A percentile compares a stretch with the other conserved stretches of the same genome.
Conservation (phyloP, 331 rosid species). For the Prunus yedoensis region DNA sequence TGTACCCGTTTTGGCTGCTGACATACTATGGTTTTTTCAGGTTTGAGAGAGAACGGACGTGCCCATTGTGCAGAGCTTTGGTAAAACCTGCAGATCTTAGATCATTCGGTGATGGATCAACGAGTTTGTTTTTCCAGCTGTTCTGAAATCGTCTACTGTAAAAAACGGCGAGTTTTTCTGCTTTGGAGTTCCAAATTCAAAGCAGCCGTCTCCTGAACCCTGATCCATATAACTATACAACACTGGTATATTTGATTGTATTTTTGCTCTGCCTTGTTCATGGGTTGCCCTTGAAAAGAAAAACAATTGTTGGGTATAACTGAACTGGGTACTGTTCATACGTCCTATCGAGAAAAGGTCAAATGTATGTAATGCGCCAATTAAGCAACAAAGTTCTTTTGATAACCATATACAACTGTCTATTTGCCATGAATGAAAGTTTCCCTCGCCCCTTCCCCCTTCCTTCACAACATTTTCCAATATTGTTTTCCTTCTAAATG, state of each 20-base stretch:
- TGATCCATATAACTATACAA: slow-evolving; percentile 40
- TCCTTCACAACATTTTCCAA: neutral
- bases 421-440: slow-evolving; percentile 43
- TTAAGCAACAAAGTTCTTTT: slow-evolving; percentile 44
- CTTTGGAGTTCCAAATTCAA: slow-evolving; percentile 44
- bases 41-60: slow-evolving; percentile 98
- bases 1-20: neutral
- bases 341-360: slow-evolving; percentile 40
- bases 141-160: slow-evolving; percentile 50
- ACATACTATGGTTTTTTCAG: slow-evolving; percentile 28
- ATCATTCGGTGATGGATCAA: slow-evolving; percentile 96
- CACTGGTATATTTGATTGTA: slow-evolving; percentile 41
- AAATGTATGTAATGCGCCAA: slow-evolving; percentile 43
- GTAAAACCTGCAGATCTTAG: slow-evolving; percentile 93
- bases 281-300: slow-evolving; percentile 35
- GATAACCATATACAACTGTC: slow-evolving; percentile 27
- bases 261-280: slow-evolving; percentile 34
- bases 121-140: slow-evolving; percentile 87
- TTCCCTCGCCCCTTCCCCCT: neutral
- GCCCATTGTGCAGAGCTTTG: slow-evolving; percentile 97
- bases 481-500: neutral
- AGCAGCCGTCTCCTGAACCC: slow-evolving; percentile 42
- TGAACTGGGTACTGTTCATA: slow-evolving; percentile 51
- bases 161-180: slow-evolving; percentile 39
- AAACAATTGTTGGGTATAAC: slow-evolving; percentile 27